phyloP scores from a whole-genome alignment of 2,329 filamentous ascomycete genomes.

The Pseudocercospora ulei region DNA sequence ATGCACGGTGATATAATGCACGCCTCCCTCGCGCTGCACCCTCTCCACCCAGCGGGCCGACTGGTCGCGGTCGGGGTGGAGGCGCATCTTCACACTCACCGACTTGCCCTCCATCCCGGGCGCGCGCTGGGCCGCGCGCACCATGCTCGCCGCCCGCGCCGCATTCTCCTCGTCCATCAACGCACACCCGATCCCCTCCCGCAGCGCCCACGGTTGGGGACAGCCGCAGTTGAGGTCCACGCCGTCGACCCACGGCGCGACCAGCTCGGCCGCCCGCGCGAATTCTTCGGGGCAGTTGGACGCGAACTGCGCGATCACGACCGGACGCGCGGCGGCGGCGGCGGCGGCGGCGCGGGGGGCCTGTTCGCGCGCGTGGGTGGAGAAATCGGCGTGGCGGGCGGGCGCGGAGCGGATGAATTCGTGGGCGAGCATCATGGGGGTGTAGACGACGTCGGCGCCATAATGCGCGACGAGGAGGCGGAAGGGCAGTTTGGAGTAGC shows the following conservation, averaged over 20 bases:
- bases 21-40: slow-evolving; percentile 50
- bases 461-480: slow-evolving; percentile 57
- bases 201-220: slow-evolving; percentile 62
- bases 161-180: slow-evolving; percentile 51
- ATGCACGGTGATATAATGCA: slow-evolving; percentile 63
- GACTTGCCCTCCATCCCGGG: slow-evolving; percentile 43
- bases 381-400: slow-evolving; percentile 51
- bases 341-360: slow-evolving; percentile 27
- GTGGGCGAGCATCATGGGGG: slow-evolving; percentile 51
- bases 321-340: too few species aligned
- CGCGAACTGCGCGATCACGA: slow-evolving; percentile 58
- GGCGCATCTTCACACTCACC: slow-evolving; percentile 61
- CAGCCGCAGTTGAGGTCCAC: slow-evolving; percentile 65
- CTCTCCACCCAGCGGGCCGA: slow-evolving; percentile 54
- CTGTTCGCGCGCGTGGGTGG: slow-evolving; percentile 45
- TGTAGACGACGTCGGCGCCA: slow-evolving; percentile 58
- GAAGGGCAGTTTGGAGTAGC: slow-evolving; percentile 51
- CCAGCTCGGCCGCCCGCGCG: slow-evolving; percentile 52
- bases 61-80: slow-evolving; percentile 52
- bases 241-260: slow-evolving; percentile 53
- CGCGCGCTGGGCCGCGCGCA: slow-evolving; percentile 47
- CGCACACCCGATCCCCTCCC: slow-evolving; percentile 58
- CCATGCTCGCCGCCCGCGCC: slow-evolving; percentile 57
- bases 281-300: slow-evolving; percentile 54
- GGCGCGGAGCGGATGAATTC: slow-evolving; percentile 31